These are phyloP conservation scores for Syzygium aqueum DNA, from an alignment of 345 rosid genomes.

Conservation along the genomic window DNA sequence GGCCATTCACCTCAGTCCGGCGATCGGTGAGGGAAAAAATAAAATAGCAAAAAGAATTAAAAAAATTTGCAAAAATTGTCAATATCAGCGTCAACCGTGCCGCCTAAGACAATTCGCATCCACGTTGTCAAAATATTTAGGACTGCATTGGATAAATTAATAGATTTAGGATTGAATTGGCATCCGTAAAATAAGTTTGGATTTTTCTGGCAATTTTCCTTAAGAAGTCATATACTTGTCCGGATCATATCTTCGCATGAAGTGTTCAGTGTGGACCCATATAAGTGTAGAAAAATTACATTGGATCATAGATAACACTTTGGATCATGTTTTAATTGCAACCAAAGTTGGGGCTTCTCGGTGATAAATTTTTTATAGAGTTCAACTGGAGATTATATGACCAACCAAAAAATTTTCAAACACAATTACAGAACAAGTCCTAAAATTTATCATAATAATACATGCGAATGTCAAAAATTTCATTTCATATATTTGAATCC, in stretches of 20 bases:
- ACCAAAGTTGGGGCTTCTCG: background rate
- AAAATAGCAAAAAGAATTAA: no score
- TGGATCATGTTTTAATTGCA: background rate
- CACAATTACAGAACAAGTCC: background rate
- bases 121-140: rapidly evolving
- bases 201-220: background rate
- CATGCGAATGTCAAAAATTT: background rate
- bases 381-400: background rate
- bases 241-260: background rate
- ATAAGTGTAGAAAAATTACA: background rate
- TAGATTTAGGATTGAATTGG: background rate
- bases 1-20: no score
- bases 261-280: background rate
- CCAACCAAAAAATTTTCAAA: background rate
- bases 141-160: background rate
- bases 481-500: background rate
- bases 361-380: background rate
- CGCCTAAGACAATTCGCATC: no score
- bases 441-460: background rate
- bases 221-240: background rate
- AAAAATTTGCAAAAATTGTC: no score
- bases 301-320: background rate
- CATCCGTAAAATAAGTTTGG: background rate
- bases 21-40: no score
- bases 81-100: no score